Conservation (phyloP, 2,329 filamentous ascomycete species). For the Calonectria leucothoes region DNA sequence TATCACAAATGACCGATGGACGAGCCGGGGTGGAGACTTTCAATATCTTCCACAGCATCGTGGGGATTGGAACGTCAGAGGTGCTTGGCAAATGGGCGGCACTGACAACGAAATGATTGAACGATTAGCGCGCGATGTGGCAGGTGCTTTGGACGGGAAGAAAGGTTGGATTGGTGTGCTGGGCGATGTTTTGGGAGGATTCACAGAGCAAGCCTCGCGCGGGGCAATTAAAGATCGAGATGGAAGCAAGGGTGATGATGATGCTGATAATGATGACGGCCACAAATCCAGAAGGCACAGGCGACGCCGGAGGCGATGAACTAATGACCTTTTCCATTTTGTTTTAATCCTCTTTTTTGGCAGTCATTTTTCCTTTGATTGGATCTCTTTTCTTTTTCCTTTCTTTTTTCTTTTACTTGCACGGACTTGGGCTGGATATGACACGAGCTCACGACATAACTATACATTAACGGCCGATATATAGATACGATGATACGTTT, state of each 20-base stretch:
- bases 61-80: constrained; percentile 51
- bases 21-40: constrained; percentile 56
- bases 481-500: constrained; percentile 37
- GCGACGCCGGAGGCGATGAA: constrained; percentile 36
- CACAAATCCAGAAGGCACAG: constrained; percentile 23
- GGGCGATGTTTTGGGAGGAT: constrained; percentile 44
- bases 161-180: constrained; percentile 46
- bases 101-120: constrained; percentile 57
- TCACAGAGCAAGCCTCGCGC: constrained; percentile 23
- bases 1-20: constrained; percentile 40
- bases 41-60: constrained; percentile 47
- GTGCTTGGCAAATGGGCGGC: constrained; percentile 58
- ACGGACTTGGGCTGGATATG: constrained; percentile 26
- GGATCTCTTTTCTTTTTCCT: constrained; percentile 27
- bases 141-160: constrained; percentile 45
- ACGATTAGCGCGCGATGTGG: constrained; percentile 41
- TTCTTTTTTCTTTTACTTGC: constrained; percentile 24
- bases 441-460: constrained; percentile 39
- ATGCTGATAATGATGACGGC: constrained; percentile 22
- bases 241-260: background rate
- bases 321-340: constrained; percentile 33
- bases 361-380: constrained; percentile 32
- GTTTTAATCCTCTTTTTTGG: constrained; percentile 16
- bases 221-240: constrained; percentile 29
- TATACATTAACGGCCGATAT: constrained; percentile 41